Evolutionary conservation across 495 filamentous ascomycete genomes (phyloP).

Genomic region (Aspergillus taichungensis): DNA sequence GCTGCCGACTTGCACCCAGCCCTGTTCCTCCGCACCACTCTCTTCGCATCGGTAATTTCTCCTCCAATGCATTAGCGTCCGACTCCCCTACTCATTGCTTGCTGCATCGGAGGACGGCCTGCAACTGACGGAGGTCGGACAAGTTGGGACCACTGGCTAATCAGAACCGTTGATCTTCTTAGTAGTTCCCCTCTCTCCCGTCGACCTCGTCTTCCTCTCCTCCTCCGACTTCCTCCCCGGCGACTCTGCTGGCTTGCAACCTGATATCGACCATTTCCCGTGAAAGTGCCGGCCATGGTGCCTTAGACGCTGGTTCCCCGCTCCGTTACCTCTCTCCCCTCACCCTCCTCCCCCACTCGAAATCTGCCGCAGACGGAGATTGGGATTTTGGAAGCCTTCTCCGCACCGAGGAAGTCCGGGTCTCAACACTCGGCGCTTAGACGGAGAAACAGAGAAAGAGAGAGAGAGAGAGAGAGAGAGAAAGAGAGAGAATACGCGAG

Average conservation of each 20-base stretch:
- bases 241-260: neutral
- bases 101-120: neutral
- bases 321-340: too few species aligned
- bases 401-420: slow-evolving; percentile 3
- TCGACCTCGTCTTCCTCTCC: neutral
- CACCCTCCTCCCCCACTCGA: too few species aligned
- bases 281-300: slow-evolving; percentile 11
- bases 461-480: slow-evolving; percentile 1
- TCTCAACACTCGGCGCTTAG: slow-evolving; percentile 7
- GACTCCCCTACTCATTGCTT: neutral
- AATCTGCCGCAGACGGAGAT: too few species aligned
- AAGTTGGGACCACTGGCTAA: neutral
- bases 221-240: neutral
- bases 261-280: slow-evolving; percentile 3
- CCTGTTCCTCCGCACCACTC: slow-evolving; percentile 4
- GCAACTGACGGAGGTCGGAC: neutral
- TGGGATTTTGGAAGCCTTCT: slow-evolving; percentile 8
- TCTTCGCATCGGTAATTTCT: slow-evolving; percentile 15
- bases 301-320: slow-evolving; percentile 7
- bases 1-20: slow-evolving; percentile 6
- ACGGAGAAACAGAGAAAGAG: neutral
- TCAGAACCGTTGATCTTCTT: neutral
- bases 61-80: slow-evolving; percentile 16
- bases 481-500: neutral
- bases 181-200: slow-evolving; percentile 8